Percentiles rank a stretch among this genome's conserved stretches.
Conservation (phyloP, 768 basidiomycete genomes). For the Tricholoma furcatifolium region DNA sequence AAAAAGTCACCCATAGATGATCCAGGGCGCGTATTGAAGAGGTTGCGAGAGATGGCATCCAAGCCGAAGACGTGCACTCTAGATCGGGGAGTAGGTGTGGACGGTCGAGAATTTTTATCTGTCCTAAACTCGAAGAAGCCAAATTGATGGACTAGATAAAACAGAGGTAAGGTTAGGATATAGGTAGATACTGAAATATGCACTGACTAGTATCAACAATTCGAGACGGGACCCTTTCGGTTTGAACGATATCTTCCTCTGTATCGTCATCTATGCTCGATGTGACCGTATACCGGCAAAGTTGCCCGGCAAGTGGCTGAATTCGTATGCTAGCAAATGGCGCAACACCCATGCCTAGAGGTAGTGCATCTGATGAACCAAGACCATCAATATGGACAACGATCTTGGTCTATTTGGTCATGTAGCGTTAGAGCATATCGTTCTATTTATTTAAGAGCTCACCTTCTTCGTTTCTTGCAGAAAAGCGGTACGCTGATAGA, state of each 20-base stretch:
- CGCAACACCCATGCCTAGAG: conserved; percentile 65
- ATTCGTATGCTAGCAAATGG: conserved; percentile 81
- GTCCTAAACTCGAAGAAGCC: conserved; percentile 89
- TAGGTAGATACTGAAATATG: neutral
- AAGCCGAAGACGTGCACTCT: conserved; percentile 87
- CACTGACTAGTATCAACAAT: conserved; percentile 80
- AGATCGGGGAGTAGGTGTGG: conserved; percentile 80
- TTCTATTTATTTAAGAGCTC: conserved; percentile 6
- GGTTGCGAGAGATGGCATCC: conserved; percentile 86
- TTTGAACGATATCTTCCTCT: conserved; percentile 84
- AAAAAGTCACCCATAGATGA: conserved; percentile 75
- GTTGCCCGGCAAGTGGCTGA: conserved; percentile 80
- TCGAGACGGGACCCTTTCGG: conserved; percentile 65
- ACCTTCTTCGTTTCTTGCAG: conserved; percentile 82
- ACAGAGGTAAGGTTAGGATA: conserved; percentile 6
- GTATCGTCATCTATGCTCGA: conserved; percentile 73
- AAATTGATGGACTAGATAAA: conserved; percentile 71
- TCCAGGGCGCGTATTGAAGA: conserved; percentile 74
- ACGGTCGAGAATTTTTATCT: conserved; percentile 68
- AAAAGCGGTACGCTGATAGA: conserved; percentile 82
- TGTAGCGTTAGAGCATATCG: conserved; percentile 1
- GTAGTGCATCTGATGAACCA: conserved; percentile 74
- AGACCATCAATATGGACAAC: conserved; percentile 82
- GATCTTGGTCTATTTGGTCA: conserved; percentile 69
- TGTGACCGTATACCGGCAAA: conserved; percentile 75